These are phyloP conservation scores for Allium cepa DNA, from an alignment of 106 monocot genomes.

Conservation along the genomic window DNA sequence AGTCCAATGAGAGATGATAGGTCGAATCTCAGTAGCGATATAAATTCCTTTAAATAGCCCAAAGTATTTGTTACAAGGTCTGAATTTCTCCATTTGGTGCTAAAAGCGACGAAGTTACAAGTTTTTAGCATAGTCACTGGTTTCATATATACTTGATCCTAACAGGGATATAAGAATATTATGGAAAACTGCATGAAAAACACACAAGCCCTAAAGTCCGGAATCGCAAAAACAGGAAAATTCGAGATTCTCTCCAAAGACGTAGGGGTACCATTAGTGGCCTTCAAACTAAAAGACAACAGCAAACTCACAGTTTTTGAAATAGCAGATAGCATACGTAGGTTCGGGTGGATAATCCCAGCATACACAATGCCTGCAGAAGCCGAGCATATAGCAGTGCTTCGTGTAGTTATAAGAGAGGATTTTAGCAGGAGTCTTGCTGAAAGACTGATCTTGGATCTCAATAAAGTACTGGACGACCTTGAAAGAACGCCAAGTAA, in stretches of 20 bases:
- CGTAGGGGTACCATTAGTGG: conserved; percentile 65
- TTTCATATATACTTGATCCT: neutral
- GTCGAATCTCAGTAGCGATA: too few species aligned
- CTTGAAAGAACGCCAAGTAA: conserved; percentile 24
- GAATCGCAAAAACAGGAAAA: conserved; percentile 39
- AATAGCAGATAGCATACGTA: conserved; percentile 52
- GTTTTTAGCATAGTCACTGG: neutral
- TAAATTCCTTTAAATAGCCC: too few species aligned
- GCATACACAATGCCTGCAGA: conserved; percentile 87
- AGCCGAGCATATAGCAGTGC: conserved; percentile 59
- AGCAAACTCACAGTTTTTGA: conserved; percentile 52
- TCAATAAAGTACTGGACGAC: conserved; percentile 47
- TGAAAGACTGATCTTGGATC: conserved; percentile 56
- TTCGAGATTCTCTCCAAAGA: conserved; percentile 81
- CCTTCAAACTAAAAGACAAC: conserved; percentile 62
- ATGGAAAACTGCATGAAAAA: conserved; percentile 84
- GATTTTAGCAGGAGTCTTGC: conserved; percentile 74
- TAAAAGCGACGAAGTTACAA: too few species aligned
- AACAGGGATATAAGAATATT: conserved; percentile 74
- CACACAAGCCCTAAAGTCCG: conserved; percentile 40
- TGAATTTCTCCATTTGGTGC: too few species aligned
- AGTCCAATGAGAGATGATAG: too few species aligned
- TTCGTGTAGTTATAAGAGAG: conserved; percentile 80
- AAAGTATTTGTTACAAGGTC: too few species aligned
- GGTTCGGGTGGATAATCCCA: conserved; percentile 84